Evolutionary conservation across 441 rosid genomes (phyloP), one percentile per base, ranked within the genome.

Genomic region (Brassica balearica): DNA sequence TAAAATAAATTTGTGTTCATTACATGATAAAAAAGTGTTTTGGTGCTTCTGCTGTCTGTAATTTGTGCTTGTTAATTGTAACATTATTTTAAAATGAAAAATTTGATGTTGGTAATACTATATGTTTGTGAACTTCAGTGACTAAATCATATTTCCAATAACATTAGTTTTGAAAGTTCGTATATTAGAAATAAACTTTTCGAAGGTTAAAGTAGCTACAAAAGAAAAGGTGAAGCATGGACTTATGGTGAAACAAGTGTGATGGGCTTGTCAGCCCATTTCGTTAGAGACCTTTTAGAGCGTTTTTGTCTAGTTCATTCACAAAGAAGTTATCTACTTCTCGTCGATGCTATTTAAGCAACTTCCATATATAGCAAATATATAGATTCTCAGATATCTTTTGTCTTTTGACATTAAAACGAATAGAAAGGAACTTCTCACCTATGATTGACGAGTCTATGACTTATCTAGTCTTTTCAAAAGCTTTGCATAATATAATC

Each of bases 231-330:
- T 23, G 27, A 2, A 5, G 34, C 34, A 29, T 29, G 34, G 34
- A 29, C 34, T 29, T 4, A 29, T 29, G 34, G 34, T 29, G 34
- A 4, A 29, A 4, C 5, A 29, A 29, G 34, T 29, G 34, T 29
- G 34, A 58, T 67, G 48, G 68, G 68, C 67, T 46, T 68, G 8
- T 58, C 7, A 22, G 66, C 48, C 78, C 72, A 66, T 23, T 66
- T 41, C 5, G 61, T 43, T 60, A 14, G 22, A 55, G 17, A 29
- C 11, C 15, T 23, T 48, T 34, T 20, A 61, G 41, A 14, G 46
- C 46, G 3, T 41, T 61, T 59, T 71, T 4, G 48, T 53, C 3
- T 53, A 53, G 20, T 14, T 53, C 59, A 53, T 15, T 53, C 20
- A n/a, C 20, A 8, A 62, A 62, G 4, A 5, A 5, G 22, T n/a